These are phyloP conservation scores for Cryphonectria nitschkei DNA, from an alignment of 2,329 filamentous ascomycete genomes.

Conservation along the genomic window DNA sequence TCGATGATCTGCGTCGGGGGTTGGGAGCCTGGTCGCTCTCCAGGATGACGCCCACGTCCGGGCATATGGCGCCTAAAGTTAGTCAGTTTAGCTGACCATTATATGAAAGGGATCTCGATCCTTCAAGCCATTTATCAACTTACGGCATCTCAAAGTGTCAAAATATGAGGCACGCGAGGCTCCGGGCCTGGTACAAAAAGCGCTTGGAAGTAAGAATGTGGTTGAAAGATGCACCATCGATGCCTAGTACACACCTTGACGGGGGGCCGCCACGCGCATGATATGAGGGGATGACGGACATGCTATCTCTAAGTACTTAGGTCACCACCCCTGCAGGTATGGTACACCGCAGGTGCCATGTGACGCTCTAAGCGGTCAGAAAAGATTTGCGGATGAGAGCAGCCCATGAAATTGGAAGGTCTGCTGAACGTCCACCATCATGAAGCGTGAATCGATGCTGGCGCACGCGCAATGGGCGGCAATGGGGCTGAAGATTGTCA, in stretches of 20 bases:
- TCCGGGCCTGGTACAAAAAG: neutral
- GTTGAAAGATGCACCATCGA: neutral
- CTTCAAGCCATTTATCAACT: neutral
- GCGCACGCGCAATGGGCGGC: too few relatives aligned
- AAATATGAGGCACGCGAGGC: neutral
- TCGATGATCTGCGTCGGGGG: conserved; percentile 21
- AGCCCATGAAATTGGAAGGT: too few relatives aligned
- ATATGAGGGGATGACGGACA: neutral
- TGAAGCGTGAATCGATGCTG: too few relatives aligned
- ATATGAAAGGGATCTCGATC: neutral
- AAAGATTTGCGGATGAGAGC: too few relatives aligned
- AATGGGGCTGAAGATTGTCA: too few relatives aligned
- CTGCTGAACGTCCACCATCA: too few relatives aligned
- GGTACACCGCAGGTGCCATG: neutral
- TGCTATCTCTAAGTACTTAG: too few relatives aligned
- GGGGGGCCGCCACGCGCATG: neutral
- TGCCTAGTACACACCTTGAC: neutral
- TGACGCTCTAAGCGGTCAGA: too few relatives aligned
- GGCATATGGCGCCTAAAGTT: neutral
- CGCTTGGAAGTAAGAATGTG: neutral
- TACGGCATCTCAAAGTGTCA: neutral
- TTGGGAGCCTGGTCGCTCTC: conserved; percentile 5
- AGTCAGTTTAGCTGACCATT: conserved; percentile 1
- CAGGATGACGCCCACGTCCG: neutral
- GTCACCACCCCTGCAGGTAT: too few relatives aligned